A percentile compares a stretch with the other conserved stretches of the same genome.
Conservation (phyloP, 176 grass and related monocot species). For the Carex myosuroides region DNA sequence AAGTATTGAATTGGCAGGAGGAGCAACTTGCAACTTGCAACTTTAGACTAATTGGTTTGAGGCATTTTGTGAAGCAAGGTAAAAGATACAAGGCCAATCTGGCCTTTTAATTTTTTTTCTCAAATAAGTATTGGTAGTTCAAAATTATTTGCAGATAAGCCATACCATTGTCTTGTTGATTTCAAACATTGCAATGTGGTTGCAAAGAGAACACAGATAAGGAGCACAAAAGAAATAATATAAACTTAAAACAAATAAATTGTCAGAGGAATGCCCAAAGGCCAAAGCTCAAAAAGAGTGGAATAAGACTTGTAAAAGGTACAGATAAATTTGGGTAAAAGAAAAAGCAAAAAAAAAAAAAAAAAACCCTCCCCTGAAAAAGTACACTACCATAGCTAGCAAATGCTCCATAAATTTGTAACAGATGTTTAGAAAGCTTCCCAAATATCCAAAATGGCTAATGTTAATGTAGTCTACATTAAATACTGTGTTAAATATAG, state of each 20-base stretch:
- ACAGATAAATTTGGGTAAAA: neutral
- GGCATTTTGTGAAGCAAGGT: neutral
- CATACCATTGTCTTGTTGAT: neutral
- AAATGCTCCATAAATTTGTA: neutral
- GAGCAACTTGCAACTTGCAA: neutral
- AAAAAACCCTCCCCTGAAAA: neutral
- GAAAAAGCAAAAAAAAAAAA: neutral
- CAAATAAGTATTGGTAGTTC: neutral
- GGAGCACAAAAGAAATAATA: neutral
- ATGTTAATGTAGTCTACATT: neutral
- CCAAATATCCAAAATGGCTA: neutral
- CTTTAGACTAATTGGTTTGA: neutral
- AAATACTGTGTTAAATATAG: neutral
- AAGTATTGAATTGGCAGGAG: neutral
- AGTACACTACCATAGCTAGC: neutral
- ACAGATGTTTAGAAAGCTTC: neutral
- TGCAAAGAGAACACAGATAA: neutral
- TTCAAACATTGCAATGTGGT: slow-evolving; percentile 2
- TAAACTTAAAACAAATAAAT: neutral
- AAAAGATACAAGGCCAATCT: neutral
- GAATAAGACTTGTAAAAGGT: neutral
- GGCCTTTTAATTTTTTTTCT: neutral
- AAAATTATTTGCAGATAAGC: neutral
- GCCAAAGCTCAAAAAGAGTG: neutral
- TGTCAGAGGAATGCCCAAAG: neutral